Evolutionary conservation across 2,329 filamentous ascomycete species (phyloP).

Genomic region (Curvularia sp.): DNA sequence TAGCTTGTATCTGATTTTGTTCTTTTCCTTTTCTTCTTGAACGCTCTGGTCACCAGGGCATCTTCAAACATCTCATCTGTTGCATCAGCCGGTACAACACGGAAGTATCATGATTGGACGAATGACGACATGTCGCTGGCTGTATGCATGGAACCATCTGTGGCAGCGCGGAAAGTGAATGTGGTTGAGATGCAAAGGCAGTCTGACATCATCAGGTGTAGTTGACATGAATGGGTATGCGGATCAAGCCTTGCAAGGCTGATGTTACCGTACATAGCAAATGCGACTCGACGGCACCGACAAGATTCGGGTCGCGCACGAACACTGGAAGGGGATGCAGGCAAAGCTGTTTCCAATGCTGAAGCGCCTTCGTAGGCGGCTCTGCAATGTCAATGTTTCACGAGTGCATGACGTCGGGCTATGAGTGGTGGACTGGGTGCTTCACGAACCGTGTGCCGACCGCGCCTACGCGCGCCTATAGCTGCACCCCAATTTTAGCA

Average conservation of each 20-base stretch:
- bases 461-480: slow-evolving; percentile 16
- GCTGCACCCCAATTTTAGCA: slow-evolving; percentile 7
- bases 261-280: slow-evolving; percentile 2
- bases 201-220: neutral
- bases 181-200: neutral
- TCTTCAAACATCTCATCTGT: neutral
- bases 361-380: slow-evolving; percentile 22
- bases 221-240: slow-evolving; percentile 14
- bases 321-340: neutral
- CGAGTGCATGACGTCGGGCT: slow-evolving; percentile 14
- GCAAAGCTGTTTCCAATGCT: neutral
- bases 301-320: neutral
- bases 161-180: neutral
- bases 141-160: neutral
- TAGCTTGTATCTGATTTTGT: neutral
- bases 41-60: neutral
- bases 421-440: slow-evolving; percentile 19
- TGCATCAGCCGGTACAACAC: neutral
- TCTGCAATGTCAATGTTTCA: slow-evolving; percentile 36
- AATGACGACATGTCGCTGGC: neutral
- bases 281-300: neutral
- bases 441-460: slow-evolving; percentile 17
- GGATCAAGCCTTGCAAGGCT: slow-evolving; percentile 14
- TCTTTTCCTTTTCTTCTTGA: neutral
- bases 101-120: neutral